Conservation (phyloP, 495 filamentous ascomycete species). For the Penicilliopsis zonata region DNA sequence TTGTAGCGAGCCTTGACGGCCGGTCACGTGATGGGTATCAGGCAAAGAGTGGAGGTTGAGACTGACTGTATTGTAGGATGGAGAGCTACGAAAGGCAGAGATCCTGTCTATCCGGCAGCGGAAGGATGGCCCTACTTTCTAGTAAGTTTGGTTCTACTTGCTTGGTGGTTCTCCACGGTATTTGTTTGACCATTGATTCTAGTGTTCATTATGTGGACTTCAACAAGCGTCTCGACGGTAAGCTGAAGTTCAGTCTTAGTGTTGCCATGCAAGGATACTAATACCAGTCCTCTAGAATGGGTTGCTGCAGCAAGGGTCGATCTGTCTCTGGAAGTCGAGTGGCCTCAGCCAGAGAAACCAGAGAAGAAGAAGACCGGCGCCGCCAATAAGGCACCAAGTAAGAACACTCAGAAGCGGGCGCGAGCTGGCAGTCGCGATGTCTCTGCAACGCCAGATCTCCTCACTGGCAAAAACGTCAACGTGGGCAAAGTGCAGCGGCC, state of each 20-base stretch:
- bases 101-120: slow-evolving; percentile 80
- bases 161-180: too few relatives aligned
- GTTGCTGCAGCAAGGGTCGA: slow-evolving; percentile 70
- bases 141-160: slow-evolving; percentile 30
- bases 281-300: slow-evolving; percentile 57
- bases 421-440: slow-evolving; percentile 42
- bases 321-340: slow-evolving; percentile 64
- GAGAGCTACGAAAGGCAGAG: slow-evolving; percentile 78
- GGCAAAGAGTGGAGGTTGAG: slow-evolving; percentile 1
- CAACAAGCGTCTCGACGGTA: slow-evolving; percentile 91
- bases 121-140: slow-evolving; percentile 75
- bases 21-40: slow-evolving; percentile 25
- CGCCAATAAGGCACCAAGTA: slow-evolving; percentile 33
- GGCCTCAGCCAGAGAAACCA: slow-evolving; percentile 59
- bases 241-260: slow-evolving; percentile 1
- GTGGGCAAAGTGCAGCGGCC: slow-evolving; percentile 35
- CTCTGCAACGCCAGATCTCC: slow-evolving; percentile 44
- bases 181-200: not conserved
- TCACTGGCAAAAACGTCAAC: slow-evolving; percentile 37
- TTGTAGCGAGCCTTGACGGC: slow-evolving; percentile 5
- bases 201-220: slow-evolving; percentile 96
- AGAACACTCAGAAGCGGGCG: slow-evolving; percentile 39
- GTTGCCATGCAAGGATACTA: slow-evolving; percentile 3
- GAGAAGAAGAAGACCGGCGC: slow-evolving; percentile 51
- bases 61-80: slow-evolving; percentile 43